Conservation (phyloP, 495 filamentous ascomycete species). For the Echria macrotheca region DNA sequence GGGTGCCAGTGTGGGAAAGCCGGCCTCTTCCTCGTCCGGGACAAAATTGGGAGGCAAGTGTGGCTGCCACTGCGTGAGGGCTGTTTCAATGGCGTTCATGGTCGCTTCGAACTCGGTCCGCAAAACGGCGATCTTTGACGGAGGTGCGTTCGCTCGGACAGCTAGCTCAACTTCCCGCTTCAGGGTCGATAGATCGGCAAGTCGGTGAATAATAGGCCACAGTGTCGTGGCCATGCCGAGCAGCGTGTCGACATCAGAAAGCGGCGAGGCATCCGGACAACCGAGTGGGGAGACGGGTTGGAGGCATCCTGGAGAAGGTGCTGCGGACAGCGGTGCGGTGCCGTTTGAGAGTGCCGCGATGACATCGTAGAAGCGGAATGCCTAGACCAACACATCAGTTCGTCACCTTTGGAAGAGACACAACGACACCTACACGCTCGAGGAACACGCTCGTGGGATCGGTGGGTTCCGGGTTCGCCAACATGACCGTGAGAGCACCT, state of each 20-base stretch:
- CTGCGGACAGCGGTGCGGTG: slow-evolving; percentile 49
- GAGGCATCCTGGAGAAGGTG: slow-evolving; percentile 41
- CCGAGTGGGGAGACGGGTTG: slow-evolving; percentile 42
- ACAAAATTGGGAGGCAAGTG: slow-evolving; percentile 28
- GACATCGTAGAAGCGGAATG: slow-evolving; percentile 61
- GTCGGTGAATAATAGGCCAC: slow-evolving; percentile 59
- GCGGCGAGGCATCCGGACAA: slow-evolving; percentile 37
- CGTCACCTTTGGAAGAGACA: neutral
- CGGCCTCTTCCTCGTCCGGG: slow-evolving; percentile 9
- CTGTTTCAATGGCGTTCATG: slow-evolving; percentile 50
- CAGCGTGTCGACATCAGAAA: slow-evolving; percentile 51
- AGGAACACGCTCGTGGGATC: slow-evolving; percentile 51
- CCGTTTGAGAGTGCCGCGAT: slow-evolving; percentile 59
- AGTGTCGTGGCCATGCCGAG: slow-evolving; percentile 58
- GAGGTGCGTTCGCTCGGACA: slow-evolving; percentile 26
- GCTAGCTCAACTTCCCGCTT: slow-evolving; percentile 46
- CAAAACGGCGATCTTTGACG: slow-evolving; percentile 48
- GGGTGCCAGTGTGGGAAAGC: neutral
- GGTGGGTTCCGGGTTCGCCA: slow-evolving; percentile 37
- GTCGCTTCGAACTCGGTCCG: slow-evolving; percentile 51
- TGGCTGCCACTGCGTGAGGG: slow-evolving; percentile 51
- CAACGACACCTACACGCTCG: slow-evolving; percentile 46
- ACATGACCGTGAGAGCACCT: slow-evolving; percentile 56
- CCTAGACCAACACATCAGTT: slow-evolving; percentile 27
- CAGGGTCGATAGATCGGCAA: slow-evolving; percentile 49